Base-by-base conservation (phyloP, 2,329 filamentous ascomycete genomes). In the Monosporascus cannonballus region DNA sequence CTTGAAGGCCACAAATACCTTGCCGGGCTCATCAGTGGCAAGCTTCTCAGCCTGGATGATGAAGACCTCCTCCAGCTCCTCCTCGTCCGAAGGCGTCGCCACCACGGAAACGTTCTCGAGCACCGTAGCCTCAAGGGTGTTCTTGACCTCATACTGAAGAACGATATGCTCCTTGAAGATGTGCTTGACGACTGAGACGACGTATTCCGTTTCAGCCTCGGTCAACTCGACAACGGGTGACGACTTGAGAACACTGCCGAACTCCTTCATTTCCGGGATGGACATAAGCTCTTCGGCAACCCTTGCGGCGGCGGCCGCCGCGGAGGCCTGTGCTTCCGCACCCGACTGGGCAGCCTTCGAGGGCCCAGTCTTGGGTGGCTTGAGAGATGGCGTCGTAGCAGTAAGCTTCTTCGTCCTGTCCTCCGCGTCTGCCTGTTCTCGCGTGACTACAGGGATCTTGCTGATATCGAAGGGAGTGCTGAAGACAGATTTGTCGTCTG, bases 121-220 rank as follows among this genome's bases (percentile, higher is more conserved):
- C 27, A 99, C 83, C 17, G 91, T 96, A 56, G 92, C 90, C 14
- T 90, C 87, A 11, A 99, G 79, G 2, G 94, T 99, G 76, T 99
- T 99, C 80, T 96, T 97, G 70, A 99, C 85, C 68, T 97, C 90
- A 71, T 94, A 99, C 68, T 99, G 94, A 51, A 99, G 76, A 36
- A 99, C 93, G 66, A 99, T 78, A 67, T 97, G 90, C 69, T 96
- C 90, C 75, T 96, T 96, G 85, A 96, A 99, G 65, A 99, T 85
- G 69, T 99, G 94, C 78, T 99, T 99, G 72, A 96, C 83, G 22
- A 94, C 86, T 37, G 82, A 85, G 55, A 99, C 94, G 49, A 96
- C 91, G 64, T 99, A 99, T 72, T 99, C 94, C 20, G 93, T 97
- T 73, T 97, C 94, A 50, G 90, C 90, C 71, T 99, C 94, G 18